These are phyloP conservation scores for Pholiota molesta DNA, from an alignment of 768 basidiomycete genomes.

Conservation along the genomic window DNA sequence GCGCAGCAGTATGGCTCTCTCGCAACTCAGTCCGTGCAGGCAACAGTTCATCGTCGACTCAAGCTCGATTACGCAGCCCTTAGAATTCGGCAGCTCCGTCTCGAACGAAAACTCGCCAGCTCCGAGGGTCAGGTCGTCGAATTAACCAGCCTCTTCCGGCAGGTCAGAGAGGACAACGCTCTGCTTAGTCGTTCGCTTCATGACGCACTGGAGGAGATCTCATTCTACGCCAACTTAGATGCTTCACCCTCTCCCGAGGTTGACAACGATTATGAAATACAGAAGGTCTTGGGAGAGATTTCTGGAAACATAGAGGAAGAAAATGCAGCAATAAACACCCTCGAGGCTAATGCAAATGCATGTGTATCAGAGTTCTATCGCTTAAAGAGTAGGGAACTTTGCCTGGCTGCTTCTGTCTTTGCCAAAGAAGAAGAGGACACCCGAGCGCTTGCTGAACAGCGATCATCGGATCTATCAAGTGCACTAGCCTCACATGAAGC, in stretches of 20 bases:
- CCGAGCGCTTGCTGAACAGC: conserved; percentile 31
- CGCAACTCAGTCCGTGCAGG: conserved; percentile 44
- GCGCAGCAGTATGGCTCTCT: conserved; percentile 60
- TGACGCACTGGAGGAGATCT: conserved; percentile 37
- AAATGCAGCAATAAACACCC: conserved; percentile 4
- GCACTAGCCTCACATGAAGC: conserved; percentile 44
- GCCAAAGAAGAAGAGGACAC: conserved; percentile 31
- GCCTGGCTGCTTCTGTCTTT: conserved; percentile 30
- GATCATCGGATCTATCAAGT: conserved; percentile 41
- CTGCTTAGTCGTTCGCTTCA: conserved; percentile 40
- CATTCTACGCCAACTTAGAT: conserved; percentile 23
- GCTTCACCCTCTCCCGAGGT: not conserved
- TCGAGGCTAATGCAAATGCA: conserved; percentile 16
- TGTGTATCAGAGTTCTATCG: conserved; percentile 39
- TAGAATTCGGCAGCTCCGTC: conserved; percentile 46
- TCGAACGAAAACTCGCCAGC: conserved; percentile 72
- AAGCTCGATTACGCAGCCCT: conserved; percentile 40
- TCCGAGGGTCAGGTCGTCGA: conserved; percentile 69
- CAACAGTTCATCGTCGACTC: conserved; percentile 38
- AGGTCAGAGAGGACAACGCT: conserved; percentile 53
- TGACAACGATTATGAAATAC: conserved; percentile 1
- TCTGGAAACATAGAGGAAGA: conserved; percentile 24
- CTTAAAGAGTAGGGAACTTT: conserved; percentile 36
- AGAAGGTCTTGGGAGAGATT: conserved; percentile 21
- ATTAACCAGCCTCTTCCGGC: conserved; percentile 63